phyloP scores from a whole-genome alignment of 805 yeast species.

The Saturnispora silvae region DNA sequence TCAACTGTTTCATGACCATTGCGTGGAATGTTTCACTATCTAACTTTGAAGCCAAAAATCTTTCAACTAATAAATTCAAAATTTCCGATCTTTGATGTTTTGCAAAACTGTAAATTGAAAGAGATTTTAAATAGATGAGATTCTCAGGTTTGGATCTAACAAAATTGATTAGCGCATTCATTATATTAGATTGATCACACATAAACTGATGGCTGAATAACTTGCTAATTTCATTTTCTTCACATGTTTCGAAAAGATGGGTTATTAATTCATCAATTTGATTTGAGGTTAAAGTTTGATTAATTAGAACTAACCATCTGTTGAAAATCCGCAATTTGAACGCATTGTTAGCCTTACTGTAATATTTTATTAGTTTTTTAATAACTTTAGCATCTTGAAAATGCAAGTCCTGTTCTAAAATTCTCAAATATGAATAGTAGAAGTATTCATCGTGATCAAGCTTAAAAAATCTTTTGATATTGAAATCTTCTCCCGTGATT shows the following conservation, averaged over 20 bases:
- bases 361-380: constrained; percentile 19
- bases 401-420: constrained; percentile 28
- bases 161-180: constrained; percentile 16
- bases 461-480: constrained; percentile 1
- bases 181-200: constrained; percentile 38
- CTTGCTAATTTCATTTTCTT: constrained; percentile 10
- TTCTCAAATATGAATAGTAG: constrained; percentile 30
- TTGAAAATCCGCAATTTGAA: constrained; percentile 24
- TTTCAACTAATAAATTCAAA: constrained; percentile 15
- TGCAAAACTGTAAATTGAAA: constrained; percentile 42
- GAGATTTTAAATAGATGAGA: constrained; percentile 9
- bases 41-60: not conserved
- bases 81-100: constrained; percentile 27
- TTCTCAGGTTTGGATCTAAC: constrained; percentile 1
- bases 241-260: constrained; percentile 20
- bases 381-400: constrained; percentile 11
- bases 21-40: constrained; percentile 16
- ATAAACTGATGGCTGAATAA: constrained; percentile 30
- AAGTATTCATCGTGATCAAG: constrained; percentile 9
- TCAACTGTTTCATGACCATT: constrained; percentile 27
- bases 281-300: constrained; percentile 21
- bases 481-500: constrained; percentile 4
- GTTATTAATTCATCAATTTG: constrained; percentile 24
- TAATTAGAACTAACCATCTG: constrained; percentile 52
- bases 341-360: constrained; percentile 9